Percentiles rank a stretch among this genome's conserved stretches.
Conservation (phyloP, 2,329 filamentous ascomycete species). For the Diaporthe citrichinensis region DNA sequence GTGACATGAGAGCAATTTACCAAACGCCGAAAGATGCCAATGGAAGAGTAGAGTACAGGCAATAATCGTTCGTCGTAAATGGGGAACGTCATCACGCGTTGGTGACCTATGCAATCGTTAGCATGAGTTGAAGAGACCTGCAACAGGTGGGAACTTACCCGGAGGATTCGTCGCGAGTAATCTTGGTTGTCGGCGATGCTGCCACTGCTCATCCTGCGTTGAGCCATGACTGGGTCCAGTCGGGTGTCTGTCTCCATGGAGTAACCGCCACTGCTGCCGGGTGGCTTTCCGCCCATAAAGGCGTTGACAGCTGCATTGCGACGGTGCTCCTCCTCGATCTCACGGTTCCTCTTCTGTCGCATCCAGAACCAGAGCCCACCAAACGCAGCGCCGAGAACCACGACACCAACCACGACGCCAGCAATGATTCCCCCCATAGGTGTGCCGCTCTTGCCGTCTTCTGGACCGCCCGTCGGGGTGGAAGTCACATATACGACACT, state of each 20-base stretch:
- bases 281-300: slow-evolving; percentile 77
- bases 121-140: not conserved
- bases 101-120: slow-evolving; percentile 62
- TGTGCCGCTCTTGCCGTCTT: slow-evolving; percentile 53
- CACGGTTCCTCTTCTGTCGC: slow-evolving; percentile 80
- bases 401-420: slow-evolving; percentile 87
- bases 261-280: slow-evolving; percentile 73
- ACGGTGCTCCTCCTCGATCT: slow-evolving; percentile 87
- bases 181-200: slow-evolving; percentile 98
- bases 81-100: slow-evolving; percentile 64
- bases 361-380: slow-evolving; percentile 82
- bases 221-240: slow-evolving; percentile 87
- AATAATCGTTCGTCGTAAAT: slow-evolving; percentile 54
- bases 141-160: slow-evolving; percentile 70
- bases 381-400: slow-evolving; percentile 75
- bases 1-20: slow-evolving; percentile 47
- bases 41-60: slow-evolving; percentile 55
- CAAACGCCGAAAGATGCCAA: slow-evolving; percentile 56
- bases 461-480: slow-evolving; percentile 45
- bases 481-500: slow-evolving; percentile 48
- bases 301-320: slow-evolving; percentile 84
- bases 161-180: slow-evolving; percentile 94
- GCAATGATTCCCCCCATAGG: slow-evolving; percentile 89
- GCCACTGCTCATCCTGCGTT: slow-evolving; percentile 89
- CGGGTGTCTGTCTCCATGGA: slow-evolving; percentile 83